These are phyloP conservation scores for Camellia oleifera DNA, from an alignment of 179 eudicot genomes.

Conservation along the genomic window DNA sequence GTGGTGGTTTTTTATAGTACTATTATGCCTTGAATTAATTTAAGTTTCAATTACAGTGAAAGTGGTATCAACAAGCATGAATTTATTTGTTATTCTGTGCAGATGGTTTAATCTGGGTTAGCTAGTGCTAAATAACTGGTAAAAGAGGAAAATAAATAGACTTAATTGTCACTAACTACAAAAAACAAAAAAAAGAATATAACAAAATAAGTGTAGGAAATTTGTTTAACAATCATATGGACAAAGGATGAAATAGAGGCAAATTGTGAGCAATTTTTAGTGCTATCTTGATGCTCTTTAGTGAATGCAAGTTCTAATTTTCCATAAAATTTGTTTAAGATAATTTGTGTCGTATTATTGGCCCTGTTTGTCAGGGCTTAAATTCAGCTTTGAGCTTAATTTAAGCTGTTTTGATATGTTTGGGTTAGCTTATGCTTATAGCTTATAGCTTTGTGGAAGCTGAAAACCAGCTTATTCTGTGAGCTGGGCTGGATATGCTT, in stretches of 20 bases:
- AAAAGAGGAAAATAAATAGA: too few species aligned
- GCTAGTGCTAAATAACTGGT: too few species aligned
- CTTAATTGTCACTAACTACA: too few species aligned
- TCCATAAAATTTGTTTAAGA: not conserved
- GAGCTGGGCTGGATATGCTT: too few species aligned
- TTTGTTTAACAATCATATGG: not conserved
- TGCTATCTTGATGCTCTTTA: not conserved
- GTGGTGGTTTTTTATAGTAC: not conserved
- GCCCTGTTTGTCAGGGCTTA: too few species aligned
- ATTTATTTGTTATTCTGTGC: not conserved
- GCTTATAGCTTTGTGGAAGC: too few species aligned
- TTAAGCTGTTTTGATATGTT: too few species aligned
- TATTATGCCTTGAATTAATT: not conserved
- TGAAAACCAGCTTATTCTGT: too few species aligned
- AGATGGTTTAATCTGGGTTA: not conserved
- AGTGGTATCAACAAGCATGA: not conserved
- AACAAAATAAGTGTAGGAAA: not conserved
- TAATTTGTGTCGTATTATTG: not conserved
- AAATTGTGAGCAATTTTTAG: not conserved
- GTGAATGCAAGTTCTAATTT: not conserved
- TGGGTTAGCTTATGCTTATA: too few species aligned
- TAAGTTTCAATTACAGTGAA: not conserved
- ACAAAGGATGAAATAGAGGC: not conserved
- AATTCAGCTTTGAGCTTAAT: too few species aligned
- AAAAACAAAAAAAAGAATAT: not conserved